A percentile compares a stretch with the other conserved stretches of the same genome.
These are phyloP conservation scores for Trametes cingulata DNA, from an alignment of 768 basidiomycete genomes.

Conservation along the genomic window DNA sequence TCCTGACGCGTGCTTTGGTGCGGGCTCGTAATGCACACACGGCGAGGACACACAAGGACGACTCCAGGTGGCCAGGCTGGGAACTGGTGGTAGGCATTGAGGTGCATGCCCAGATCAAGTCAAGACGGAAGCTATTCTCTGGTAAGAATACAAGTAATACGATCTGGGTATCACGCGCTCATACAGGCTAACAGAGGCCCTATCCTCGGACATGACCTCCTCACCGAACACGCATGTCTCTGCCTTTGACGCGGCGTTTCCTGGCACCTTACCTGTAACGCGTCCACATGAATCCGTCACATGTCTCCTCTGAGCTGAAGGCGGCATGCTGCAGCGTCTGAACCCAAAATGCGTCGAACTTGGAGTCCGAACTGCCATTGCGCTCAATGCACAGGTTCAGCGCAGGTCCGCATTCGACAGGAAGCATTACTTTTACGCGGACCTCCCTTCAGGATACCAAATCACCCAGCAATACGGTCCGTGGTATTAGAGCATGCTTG, in stretches of 20 bases:
- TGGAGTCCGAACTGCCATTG: slow-evolving; percentile 78
- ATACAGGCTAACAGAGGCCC: slow-evolving; percentile 35
- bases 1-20: not conserved
- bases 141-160: slow-evolving; percentile 36
- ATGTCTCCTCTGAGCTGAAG: not conserved
- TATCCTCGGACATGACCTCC: slow-evolving; percentile 47
- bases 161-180: not conserved
- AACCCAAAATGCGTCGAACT: slow-evolving; percentile 76
- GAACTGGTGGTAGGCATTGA: slow-evolving; percentile 91
- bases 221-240: slow-evolving; percentile 74
- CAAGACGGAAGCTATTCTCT: slow-evolving; percentile 88
- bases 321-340: slow-evolving; percentile 43
- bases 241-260: slow-evolving; percentile 85
- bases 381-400: slow-evolving; percentile 68
- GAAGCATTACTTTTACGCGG: slow-evolving; percentile 98
- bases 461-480: slow-evolving; percentile 94
- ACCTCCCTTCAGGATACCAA: slow-evolving; percentile 93
- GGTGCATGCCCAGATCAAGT: slow-evolving; percentile 92
- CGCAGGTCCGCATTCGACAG: slow-evolving; percentile 83
- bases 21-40: slow-evolving; percentile 17
- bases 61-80: slow-evolving; percentile 78
- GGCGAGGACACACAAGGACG: slow-evolving; percentile 18
- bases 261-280: slow-evolving; percentile 88
- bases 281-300: not conserved
- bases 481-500: slow-evolving; percentile 70